These are phyloP conservation scores for Podaxis sp. DNA, from an alignment of 768 basidiomycete species.

Conservation along the genomic window DNA sequence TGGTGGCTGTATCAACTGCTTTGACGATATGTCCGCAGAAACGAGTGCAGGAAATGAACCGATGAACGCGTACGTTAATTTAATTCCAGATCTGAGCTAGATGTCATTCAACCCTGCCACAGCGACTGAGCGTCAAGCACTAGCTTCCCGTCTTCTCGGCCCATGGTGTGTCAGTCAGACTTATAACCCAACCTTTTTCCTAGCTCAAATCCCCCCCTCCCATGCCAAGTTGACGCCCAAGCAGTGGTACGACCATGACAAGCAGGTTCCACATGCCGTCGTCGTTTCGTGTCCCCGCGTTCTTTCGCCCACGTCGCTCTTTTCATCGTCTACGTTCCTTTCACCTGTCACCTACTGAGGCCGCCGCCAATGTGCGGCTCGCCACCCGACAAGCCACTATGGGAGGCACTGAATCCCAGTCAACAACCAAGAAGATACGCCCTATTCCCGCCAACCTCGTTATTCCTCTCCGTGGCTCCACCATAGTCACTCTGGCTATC, in stretches of 20 bases:
- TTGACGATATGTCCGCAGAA: background rate
- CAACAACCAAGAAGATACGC: background rate
- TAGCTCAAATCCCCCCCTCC: background rate
- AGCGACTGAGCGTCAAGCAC: background rate
- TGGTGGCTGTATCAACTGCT: too few relatives aligned
- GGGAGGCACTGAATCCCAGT: slow-evolving; percentile 23
- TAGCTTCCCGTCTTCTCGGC: slow-evolving; percentile 5
- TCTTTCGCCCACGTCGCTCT: slow-evolving; percentile 31
- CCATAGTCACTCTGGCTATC: slow-evolving; percentile 34
- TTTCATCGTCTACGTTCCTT: slow-evolving; percentile 42
- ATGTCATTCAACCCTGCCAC: background rate
- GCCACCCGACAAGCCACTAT: slow-evolving; percentile 21
- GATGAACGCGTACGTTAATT: background rate
- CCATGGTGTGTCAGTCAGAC: background rate
- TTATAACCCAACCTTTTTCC: slow-evolving; percentile 1
- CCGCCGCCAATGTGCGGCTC: slow-evolving; percentile 5
- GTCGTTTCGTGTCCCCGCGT: slow-evolving; percentile 27
- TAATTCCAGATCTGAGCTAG: background rate
- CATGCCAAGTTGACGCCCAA: slow-evolving; percentile 8
- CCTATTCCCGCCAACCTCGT: slow-evolving; percentile 19
- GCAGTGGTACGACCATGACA: slow-evolving; percentile 9
- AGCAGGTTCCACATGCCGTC: slow-evolving; percentile 19
- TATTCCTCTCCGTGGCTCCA: slow-evolving; percentile 29
- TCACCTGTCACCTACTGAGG: slow-evolving; percentile 32
- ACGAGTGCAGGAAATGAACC: background rate